phyloP scores from a whole-genome alignment of 306 rosid species.

The Trichosanthes truncata region DNA sequence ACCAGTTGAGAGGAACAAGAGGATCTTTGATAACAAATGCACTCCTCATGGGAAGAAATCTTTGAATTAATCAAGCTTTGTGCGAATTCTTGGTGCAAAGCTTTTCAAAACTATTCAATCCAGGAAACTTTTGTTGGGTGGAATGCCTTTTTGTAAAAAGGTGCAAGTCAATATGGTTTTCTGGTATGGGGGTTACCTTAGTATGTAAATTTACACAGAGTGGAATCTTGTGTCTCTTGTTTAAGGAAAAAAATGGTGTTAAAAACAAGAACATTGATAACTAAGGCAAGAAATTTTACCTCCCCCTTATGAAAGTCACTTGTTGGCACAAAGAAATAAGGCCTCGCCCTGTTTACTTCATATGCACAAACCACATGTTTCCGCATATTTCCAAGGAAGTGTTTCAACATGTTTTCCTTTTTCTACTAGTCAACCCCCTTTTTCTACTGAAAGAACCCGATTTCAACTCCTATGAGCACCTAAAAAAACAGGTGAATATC shows the following conservation, averaged over 20 bases:
- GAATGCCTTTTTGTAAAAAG: neutral
- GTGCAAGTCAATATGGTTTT: neutral
- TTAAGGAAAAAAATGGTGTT: neutral
- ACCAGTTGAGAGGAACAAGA: neutral
- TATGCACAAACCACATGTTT: constrained; percentile 22
- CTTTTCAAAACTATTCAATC: neutral
- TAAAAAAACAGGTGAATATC: neutral
- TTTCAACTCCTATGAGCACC: neutral
- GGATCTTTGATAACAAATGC: neutral
- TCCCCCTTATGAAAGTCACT: constrained; percentile 45
- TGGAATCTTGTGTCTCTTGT: neutral
- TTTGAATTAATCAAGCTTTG: neutral
- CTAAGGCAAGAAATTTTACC: constrained; percentile 26
- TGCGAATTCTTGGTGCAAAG: neutral
- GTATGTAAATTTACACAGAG: neutral
- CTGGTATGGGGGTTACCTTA: neutral
- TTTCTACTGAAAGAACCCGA: neutral
- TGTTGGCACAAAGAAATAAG: constrained; percentile 37
- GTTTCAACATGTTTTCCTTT: constrained; percentile 50
- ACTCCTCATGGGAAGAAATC: neutral
- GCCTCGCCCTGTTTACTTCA: constrained; percentile 32
- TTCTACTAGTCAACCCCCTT: neutral
- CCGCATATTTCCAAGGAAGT: constrained; percentile 33
- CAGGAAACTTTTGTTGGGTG: neutral
- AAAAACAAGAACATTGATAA: neutral